Conservation (phyloP, 2,329 filamentous ascomycete species). For the Cladobotryum protrusum region DNA sequence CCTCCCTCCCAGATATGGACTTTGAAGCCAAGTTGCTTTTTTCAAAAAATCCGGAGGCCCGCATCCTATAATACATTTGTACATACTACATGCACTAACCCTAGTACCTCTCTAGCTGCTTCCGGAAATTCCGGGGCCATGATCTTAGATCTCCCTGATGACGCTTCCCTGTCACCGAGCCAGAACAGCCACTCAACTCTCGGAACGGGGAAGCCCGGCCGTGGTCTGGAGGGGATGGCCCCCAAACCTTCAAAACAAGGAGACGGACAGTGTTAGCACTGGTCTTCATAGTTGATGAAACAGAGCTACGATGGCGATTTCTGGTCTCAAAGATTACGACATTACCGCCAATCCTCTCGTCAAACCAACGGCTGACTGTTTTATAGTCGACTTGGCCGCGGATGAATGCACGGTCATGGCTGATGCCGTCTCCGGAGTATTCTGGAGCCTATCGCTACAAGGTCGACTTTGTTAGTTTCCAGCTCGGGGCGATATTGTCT, state of each 20-base stretch:
- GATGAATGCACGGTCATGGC: no score
- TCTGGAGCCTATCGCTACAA: no score
- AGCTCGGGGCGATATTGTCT: no score
- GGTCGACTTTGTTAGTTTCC: no score
- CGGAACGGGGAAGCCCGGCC: conserved; percentile 25
- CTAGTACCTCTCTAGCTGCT: conserved; percentile 17
- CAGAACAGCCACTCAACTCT: conserved; percentile 14
- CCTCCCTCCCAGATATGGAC: no score
- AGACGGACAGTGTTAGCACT: background rate
- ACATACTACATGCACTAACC: conserved; percentile 3
- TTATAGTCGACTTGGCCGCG: no score
- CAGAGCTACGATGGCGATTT: conserved; percentile 1
- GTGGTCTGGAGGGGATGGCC: background rate
- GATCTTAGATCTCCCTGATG: conserved; percentile 29
- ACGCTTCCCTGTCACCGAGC: conserved; percentile 20
- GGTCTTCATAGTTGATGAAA: conserved; percentile 7
- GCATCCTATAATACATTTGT: no score
- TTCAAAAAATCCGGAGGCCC: background rate
- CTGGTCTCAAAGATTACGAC: conserved; percentile 4
- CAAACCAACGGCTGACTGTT: background rate
- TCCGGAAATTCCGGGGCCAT: conserved; percentile 27
- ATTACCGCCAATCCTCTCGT: conserved; percentile 1
- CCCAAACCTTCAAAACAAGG: no score
- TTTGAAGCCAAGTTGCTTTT: no score
- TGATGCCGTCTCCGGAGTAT: no score